phyloP scores from a whole-genome alignment of 768 basidiomycete genomes.

The Porphyrellus cyaneotinctus region DNA sequence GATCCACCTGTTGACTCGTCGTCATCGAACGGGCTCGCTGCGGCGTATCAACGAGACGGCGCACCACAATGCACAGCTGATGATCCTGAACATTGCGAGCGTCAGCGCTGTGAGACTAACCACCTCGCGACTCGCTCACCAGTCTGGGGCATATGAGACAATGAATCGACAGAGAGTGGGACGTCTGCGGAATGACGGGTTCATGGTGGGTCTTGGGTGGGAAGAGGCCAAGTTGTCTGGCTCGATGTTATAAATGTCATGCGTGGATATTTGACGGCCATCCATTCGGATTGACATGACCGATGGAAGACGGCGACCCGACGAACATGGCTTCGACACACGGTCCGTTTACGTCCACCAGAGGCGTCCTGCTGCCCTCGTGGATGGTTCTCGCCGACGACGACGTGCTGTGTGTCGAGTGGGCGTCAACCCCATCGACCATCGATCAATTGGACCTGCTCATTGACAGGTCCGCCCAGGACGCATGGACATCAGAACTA shows the following conservation, averaged over 20 bases:
- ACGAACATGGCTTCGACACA: neutral
- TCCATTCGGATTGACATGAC: neutral
- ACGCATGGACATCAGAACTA: too few relatives aligned
- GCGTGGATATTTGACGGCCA: neutral
- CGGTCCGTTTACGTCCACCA: neutral
- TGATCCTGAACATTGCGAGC: slow-evolving; percentile 42
- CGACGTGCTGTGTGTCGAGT: too few relatives aligned
- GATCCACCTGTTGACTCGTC: slow-evolving; percentile 40
- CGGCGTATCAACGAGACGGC: slow-evolving; percentile 15
- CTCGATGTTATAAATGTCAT: neutral
- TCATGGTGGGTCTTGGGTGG: slow-evolving; percentile 8
- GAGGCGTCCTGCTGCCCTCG: too few relatives aligned
- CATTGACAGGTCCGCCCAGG: too few relatives aligned
- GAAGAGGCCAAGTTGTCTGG: neutral
- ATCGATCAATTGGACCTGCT: too few relatives aligned
- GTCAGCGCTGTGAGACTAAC: neutral
- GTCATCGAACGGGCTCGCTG: neutral
- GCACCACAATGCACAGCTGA: slow-evolving; percentile 63
- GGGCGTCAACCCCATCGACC: too few relatives aligned
- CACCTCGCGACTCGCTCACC: slow-evolving; percentile 40
- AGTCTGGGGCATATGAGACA: slow-evolving; percentile 69
- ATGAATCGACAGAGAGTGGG: slow-evolving; percentile 19
- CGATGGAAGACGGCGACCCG: neutral
- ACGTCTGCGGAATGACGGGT: neutral
- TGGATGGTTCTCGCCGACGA: too few relatives aligned